These are phyloP conservation scores for Aethionema arabicum DNA, from an alignment of 345 rosid species.

Conservation along the genomic window DNA sequence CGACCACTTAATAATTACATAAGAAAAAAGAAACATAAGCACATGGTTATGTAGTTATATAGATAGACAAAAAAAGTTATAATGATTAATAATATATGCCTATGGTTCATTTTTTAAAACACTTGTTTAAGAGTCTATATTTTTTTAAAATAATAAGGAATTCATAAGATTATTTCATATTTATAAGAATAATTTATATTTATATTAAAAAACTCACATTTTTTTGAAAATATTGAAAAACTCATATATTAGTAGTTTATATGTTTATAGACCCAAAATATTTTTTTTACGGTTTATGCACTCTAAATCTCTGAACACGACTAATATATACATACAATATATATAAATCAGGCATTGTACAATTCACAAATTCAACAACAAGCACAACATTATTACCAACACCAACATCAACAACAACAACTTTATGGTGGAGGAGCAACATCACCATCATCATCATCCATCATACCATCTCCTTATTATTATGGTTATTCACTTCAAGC, in stretches of 20 bases:
- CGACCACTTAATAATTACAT: constrained; percentile 28
- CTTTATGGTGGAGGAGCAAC: constrained; percentile 44
- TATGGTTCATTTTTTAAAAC: too few species aligned
- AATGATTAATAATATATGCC: constrained; percentile 13
- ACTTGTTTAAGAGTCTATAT: too few species aligned
- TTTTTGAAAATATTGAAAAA: too few species aligned
- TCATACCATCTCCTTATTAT: constrained; percentile 54
- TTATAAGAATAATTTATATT: too few species aligned
- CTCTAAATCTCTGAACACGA: too few species aligned
- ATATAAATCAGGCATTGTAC: constrained; percentile 44
- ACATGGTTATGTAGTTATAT: constrained; percentile 31
- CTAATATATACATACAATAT: not conserved
- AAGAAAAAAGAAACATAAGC: constrained; percentile 29
- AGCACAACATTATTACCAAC: constrained; percentile 63
- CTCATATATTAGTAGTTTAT: too few species aligned
- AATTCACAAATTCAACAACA: constrained; percentile 62
- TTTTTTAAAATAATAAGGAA: too few species aligned
- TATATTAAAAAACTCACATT: too few species aligned
- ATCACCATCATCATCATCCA: constrained; percentile 43
- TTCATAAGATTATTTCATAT: too few species aligned
- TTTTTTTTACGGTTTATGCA: too few species aligned
- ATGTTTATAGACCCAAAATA: too few species aligned
- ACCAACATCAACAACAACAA: constrained; percentile 34
- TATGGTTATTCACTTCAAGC: constrained; percentile 69
- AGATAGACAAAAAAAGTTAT: constrained; percentile 7